phyloP scores from a whole-genome alignment of 169 alveolate genomes.

The Eimeria zaria region DNA sequence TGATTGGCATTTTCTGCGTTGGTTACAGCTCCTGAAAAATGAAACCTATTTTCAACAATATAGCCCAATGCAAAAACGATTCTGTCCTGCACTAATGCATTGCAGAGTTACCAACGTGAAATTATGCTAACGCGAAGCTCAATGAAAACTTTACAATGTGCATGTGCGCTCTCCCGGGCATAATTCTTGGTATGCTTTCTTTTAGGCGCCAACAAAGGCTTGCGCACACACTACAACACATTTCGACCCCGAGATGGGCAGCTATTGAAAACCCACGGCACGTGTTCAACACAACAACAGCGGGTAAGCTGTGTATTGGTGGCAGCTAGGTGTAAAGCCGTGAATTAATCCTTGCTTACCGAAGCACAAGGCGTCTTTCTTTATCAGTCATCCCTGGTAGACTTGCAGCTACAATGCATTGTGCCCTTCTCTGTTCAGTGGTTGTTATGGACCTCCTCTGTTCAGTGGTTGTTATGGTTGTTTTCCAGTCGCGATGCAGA shows the following conservation, averaged over 20 bases:
- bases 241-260: not conserved
- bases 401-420: not conserved
- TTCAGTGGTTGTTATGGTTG: no score
- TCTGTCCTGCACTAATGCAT: not conserved
- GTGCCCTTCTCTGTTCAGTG: not conserved
- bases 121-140: no score
- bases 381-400: not conserved
- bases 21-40: no score
- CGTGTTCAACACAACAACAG: not conserved
- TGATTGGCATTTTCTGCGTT: not conserved
- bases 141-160: no score
- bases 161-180: not conserved
- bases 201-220: not conserved
- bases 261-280: not conserved
- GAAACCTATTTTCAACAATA: no score
- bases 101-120: no score
- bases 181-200: no score
- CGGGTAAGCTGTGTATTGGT: not conserved
- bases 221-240: not conserved
- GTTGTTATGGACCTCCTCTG: not conserved
- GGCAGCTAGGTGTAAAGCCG: not conserved
- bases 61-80: not conserved
- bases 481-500: not conserved
- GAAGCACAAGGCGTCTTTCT: not conserved
- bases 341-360: not conserved